phyloP scores from a whole-genome alignment of 2,329 filamentous ascomycete species.

The Grosmannia penicillata region DNA sequence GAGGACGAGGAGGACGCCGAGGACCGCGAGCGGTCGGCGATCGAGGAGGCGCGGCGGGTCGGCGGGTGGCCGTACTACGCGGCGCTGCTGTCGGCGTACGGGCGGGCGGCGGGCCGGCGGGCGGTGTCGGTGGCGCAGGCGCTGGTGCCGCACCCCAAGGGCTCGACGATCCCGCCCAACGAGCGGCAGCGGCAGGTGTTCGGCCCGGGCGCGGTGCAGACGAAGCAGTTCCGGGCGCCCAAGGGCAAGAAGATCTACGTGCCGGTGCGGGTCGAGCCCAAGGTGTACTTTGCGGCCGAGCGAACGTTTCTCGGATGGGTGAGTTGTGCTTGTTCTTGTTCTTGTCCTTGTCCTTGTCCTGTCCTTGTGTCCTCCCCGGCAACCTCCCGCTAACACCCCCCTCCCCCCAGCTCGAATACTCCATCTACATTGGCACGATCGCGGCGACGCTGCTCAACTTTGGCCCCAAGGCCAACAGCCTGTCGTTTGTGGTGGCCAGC shows the following conservation, averaged over 20 bases:
- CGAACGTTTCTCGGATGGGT: constrained; percentile 92
- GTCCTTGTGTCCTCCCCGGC: neutral
- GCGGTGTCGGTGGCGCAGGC: constrained; percentile 29
- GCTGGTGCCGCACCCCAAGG: constrained; percentile 39
- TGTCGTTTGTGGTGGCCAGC: constrained; percentile 55
- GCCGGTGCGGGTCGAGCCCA: constrained; percentile 87
- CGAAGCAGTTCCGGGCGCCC: constrained; percentile 53
- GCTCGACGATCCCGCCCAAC: constrained; percentile 41
- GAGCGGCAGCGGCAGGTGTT: constrained; percentile 38
- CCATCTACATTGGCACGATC: constrained; percentile 82
- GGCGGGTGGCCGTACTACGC: constrained; percentile 65
- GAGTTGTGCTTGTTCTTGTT: constrained; percentile 18
- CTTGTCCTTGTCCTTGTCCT: constrained; percentile 1
- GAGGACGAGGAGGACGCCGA: constrained; percentile 64
- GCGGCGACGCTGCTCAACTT: constrained; percentile 77
- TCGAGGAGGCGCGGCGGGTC: constrained; percentile 63
- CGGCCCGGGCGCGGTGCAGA: constrained; percentile 38
- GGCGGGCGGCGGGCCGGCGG: constrained; percentile 24
- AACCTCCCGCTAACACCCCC: neutral
- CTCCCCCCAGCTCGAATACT: constrained; percentile 64
- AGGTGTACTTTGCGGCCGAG: constrained; percentile 94
- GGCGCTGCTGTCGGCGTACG: constrained; percentile 36
- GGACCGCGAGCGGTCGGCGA: constrained; percentile 30
- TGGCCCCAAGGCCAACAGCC: constrained; percentile 37
- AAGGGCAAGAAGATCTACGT: constrained; percentile 89